Percentiles rank a stretch among this genome's conserved stretches.
These are phyloP conservation scores for Mortierella sp. DNA, from an alignment of 371 early-diverging fungal genomes.

Conservation along the genomic window DNA sequence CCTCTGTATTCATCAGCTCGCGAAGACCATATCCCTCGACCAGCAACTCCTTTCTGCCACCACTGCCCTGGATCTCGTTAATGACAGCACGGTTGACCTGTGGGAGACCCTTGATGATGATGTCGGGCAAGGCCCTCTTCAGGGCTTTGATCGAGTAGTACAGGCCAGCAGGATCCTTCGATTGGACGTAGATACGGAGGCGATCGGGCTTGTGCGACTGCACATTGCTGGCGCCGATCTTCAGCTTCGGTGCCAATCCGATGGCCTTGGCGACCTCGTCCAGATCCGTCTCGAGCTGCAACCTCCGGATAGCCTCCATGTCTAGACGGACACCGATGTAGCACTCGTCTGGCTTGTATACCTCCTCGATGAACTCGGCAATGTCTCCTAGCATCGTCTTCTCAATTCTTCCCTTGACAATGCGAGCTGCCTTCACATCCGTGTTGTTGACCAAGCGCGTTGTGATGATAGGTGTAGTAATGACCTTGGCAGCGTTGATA, in stretches of 20 bases:
- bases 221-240: constrained; percentile 80
- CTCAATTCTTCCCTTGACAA: constrained; percentile 96
- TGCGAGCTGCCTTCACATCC: constrained; percentile 80
- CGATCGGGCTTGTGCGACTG: constrained; percentile 77
- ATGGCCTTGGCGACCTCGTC: constrained; percentile 83
- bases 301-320: constrained; percentile 74
- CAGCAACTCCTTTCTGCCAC: constrained; percentile 72
- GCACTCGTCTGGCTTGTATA: constrained; percentile 79
- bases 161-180: constrained; percentile 71
- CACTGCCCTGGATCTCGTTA: constrained; percentile 71
- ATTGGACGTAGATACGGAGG: constrained; percentile 77
- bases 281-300: constrained; percentile 85
- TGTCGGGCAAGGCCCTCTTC: constrained; percentile 84
- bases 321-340: constrained; percentile 85
- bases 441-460: constrained; percentile 77
- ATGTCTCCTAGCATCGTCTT: constrained; percentile 91
- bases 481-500: constrained; percentile 91
- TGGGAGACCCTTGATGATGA: constrained; percentile 87
- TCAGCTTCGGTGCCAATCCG: constrained; percentile 83
- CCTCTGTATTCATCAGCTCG: constrained; percentile 87
- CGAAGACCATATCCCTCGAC: constrained; percentile 97
- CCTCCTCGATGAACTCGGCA: constrained; percentile 92
- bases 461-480: constrained; percentile 96
- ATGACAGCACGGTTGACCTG: constrained; percentile 91
- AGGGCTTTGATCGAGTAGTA: constrained; percentile 83